phyloP scores from a whole-genome alignment of 345 rosid species.

The Acer campestre region DNA sequence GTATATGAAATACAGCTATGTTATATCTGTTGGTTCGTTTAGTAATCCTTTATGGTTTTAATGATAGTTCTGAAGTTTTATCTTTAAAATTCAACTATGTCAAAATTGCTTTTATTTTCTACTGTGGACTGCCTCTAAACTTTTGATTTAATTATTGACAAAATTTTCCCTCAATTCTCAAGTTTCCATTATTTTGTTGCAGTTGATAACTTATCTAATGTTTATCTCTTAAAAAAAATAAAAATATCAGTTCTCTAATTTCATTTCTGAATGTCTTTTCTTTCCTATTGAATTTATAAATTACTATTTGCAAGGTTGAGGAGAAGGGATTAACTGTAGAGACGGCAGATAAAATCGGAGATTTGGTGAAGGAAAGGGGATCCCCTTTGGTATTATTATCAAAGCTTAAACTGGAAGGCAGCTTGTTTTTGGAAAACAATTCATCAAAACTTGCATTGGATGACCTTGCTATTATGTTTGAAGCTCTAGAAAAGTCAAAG shows the following conservation, averaged over 20 bases:
- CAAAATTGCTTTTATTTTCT: slow-evolving; percentile 5
- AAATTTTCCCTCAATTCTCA: background rate
- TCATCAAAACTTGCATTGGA: slow-evolving; percentile 69
- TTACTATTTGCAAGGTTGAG: slow-evolving; percentile 54
- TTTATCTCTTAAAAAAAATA: no score
- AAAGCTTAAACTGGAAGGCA: slow-evolving; percentile 62
- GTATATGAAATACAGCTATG: background rate
- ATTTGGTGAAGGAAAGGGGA: slow-evolving; percentile 80
- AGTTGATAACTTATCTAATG: background rate
- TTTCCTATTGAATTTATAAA: slow-evolving; percentile 1
- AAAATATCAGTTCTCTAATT: no score
- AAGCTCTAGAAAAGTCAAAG: slow-evolving; percentile 77
- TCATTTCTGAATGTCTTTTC: no score
- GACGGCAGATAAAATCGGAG: slow-evolving; percentile 77
- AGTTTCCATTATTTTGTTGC: background rate
- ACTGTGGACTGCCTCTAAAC: background rate
- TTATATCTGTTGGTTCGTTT: background rate
- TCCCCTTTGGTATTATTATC: slow-evolving; percentile 60
- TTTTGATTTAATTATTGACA: background rate
- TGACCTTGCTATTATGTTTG: slow-evolving; percentile 77
- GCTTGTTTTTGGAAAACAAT: slow-evolving; percentile 54
- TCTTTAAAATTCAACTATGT: background rate
- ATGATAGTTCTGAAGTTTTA: background rate
- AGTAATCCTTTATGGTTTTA: background rate
- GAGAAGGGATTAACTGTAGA: slow-evolving; percentile 78